Base-by-base conservation (phyloP, 805 yeast species). In the Saturnispora zaruensis region DNA sequence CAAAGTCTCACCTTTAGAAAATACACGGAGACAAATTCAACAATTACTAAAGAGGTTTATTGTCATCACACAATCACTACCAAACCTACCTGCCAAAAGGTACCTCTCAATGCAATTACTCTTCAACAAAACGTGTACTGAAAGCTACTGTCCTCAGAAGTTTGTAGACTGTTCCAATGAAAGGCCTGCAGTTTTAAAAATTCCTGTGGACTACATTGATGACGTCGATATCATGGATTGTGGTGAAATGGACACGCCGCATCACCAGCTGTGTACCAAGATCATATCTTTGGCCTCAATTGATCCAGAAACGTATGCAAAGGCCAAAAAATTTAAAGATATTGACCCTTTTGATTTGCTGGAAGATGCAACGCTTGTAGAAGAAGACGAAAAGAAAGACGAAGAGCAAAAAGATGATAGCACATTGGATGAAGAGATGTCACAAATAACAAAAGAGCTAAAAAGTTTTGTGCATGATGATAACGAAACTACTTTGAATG, bases 11-110 rank as follows among this genome's bases (percentile, higher is more conserved):
- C 53, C 70, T 3, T 32, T 49, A 66, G 26, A 56, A 23, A 66
- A 68, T 28, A 70, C 76, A 8, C 68, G 78, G 54, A 67, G 66
- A 50, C 67, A 70, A 53, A 66, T 76, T 3, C 78, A 76, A 51
- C 74, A 71, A 46, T 55, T 79, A 44, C 70, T 80, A 68, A 72
- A 71, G 57, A 65, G 77, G 47, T 71, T 81, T 46, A 75, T 80
- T 20, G 66, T 77, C 1, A 60, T 74, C 4, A 77, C 83, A 0
- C 85, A 81, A 58, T 66, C 74, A 0, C 63, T 79, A n/a, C 73
- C 76, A 16, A 72, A 76, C 1, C 57, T 78, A 24, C 83, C 84
- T 1, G 61, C 64, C 1, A 66, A 71, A 38, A 71, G 78, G 49
- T 75, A 56, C 46, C 57, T 79, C 36, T 66, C 76, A 0, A 69